Evolutionary conservation across 108 stramenopile species (phyloP).

Genomic region (Nitzschia sp.): DNA sequence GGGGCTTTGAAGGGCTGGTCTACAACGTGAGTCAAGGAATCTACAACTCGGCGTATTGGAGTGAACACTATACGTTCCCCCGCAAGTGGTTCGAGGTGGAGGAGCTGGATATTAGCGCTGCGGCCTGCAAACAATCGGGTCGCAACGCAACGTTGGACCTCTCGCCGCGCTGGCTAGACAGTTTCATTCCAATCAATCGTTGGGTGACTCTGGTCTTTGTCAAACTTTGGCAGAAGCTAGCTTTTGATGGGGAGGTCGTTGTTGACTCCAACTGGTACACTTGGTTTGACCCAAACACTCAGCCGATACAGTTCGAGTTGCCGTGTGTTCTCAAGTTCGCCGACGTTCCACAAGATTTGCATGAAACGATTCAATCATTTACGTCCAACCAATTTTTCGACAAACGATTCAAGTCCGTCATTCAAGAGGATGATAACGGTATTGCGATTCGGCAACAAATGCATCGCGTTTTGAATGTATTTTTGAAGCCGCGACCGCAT

Average conservation of each 20-base stretch:
- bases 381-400: background rate
- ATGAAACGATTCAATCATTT: background rate
- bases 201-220: conserved; percentile 7
- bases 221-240: conserved; percentile 2
- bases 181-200: conserved; percentile 9
- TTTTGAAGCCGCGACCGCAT: background rate
- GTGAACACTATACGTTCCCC: background rate
- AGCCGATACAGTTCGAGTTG: no score
- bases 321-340: background rate
- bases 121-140: background rate
- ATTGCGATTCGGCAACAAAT: background rate
- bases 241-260: background rate
- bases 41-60: background rate
- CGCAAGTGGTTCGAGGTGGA: conserved; percentile 1
- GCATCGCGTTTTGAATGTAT: background rate
- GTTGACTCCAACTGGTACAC: background rate
- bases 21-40: background rate
- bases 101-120: background rate
- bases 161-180: background rate
- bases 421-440: background rate
- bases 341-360: background rate
- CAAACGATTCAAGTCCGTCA: conserved; percentile 6
- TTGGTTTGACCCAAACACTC: background rate
- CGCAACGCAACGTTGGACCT: background rate
- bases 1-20: background rate